Base-by-base conservation (phyloP, 441 rosid species). In the Adansonia madagascariensis region DNA sequence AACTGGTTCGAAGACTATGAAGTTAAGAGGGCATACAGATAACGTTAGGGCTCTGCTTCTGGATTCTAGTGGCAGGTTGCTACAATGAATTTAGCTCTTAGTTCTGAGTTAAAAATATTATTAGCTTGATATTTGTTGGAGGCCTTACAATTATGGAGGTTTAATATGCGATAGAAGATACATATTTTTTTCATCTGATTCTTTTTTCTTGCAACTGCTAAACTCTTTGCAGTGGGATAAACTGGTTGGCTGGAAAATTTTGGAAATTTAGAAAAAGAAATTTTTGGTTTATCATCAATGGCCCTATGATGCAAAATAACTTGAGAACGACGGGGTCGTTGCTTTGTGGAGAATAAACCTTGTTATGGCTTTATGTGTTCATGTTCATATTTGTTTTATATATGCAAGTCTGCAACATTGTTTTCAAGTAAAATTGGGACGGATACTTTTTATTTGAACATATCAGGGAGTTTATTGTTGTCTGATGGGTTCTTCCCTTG, bases 1-100 rank as follows among this genome's bases (percentile, higher is more conserved):
- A 84, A 88, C 92, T 79, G 99, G 98, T 79, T 85, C 94, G 52
- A 97, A 97, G 90, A 90, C 92, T 79, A 91, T 97, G 97, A 97
- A 97, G 85, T 82, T 97, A 74, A 90, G 93, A 84, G 98, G 99
- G 79, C 98, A 97, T 80, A 92, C 94, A 46, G 99, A 97, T 87
- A 97, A 97, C 75, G 90, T 97, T 73, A 89, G 99, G 82, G 95
- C 97, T 75, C 81, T 97, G 79, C 97, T 97, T 82, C 84, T 97
- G 80, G 99, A 97, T 86, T 78, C 98, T 68, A 90, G 92, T 78
- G 98, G 99, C 87, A 90, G 97, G 98, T 94, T 80, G 53, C 84
- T 85, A 67, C 56, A 64, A 49, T 79, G 61, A 69, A 52, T 75
- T 52, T 62, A 63, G 27, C 55, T 57, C 24, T 60, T 46, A n/a